Evolutionary conservation across 2,329 filamentous ascomycete species (phyloP).

Genomic region (Cordyceps farinosa): DNA sequence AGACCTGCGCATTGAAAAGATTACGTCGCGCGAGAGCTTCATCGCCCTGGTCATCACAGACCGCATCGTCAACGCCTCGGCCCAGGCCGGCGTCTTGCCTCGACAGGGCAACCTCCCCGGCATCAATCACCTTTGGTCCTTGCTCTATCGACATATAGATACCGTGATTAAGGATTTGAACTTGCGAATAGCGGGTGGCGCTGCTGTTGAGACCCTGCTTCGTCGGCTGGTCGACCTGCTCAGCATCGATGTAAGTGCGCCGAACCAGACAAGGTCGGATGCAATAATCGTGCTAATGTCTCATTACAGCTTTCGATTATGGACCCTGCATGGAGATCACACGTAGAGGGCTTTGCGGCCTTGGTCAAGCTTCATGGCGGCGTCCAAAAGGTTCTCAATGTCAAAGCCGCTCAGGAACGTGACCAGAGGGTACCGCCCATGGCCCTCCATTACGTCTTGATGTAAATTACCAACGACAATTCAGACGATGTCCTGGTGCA

Average conservation of each 20-base stretch:
- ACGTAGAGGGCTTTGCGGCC: constrained; percentile 11
- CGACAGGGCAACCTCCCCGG: constrained; percentile 9
- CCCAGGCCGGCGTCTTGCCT: constrained; percentile 4
- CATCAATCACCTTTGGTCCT: constrained; percentile 13
- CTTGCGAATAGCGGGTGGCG: constrained; percentile 7
- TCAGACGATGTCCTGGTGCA: background rate
- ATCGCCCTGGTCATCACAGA: constrained; percentile 9
- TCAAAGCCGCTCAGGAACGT: background rate
- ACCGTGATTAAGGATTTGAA: constrained; percentile 12
- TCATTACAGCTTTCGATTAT: constrained; percentile 1
- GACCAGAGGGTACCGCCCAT: constrained; percentile 6
- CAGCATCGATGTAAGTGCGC: constrained; percentile 9
- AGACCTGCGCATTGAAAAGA: constrained; percentile 1
- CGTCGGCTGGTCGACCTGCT: constrained; percentile 6
- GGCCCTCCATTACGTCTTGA: constrained; percentile 12
- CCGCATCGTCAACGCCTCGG: constrained; percentile 15
- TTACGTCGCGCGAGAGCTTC: constrained; percentile 5
- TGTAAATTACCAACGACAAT: background rate
- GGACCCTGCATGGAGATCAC: constrained; percentile 14
- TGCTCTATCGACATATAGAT: constrained; percentile 10
- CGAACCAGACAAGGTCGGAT: background rate
- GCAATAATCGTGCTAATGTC: background rate
- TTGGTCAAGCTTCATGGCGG: constrained; percentile 15
- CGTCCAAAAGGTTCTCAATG: constrained; percentile 3
- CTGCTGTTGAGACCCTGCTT: background rate